Evolutionary conservation across 495 filamentous ascomycete species (phyloP), one percentile per base, ranked within the genome.

Genomic region (Cercophora samala): DNA sequence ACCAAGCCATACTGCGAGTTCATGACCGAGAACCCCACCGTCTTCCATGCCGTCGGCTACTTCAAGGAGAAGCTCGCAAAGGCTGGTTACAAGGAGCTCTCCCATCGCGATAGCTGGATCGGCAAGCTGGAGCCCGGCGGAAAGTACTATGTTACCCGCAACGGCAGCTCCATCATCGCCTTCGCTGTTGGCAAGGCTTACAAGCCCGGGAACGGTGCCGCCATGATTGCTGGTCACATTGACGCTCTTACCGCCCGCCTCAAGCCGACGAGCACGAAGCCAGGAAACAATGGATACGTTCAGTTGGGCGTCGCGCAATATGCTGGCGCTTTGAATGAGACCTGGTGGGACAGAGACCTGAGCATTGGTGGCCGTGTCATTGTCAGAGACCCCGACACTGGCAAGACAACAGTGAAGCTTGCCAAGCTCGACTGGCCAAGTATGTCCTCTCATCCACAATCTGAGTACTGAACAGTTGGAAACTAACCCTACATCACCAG

Each of bases 281-380:
- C 88, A 6, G 89, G 80, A 60, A 91, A 89, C 72, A 88, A 90
- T 23, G 94, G 94, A 37, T 99, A 92, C 76, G 70, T 88, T n/a
- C 92, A 97, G 79, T 83, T 99, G 4, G 94, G 90, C 5, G 90
- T 99, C 32, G 95, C 95, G 4, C 95, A 91, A 0, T 99, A 97
- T 74, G 95, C 93, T 13, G 93, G 95, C 42, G 92, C 80, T 22
- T 77, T 97, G 63, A 93, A 93, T 69, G 80, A 79, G 63, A 97
- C 93, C 2, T 97, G 93, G 93, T 97, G 91, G 92, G 93, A 97
- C 80, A 84, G 94, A 18, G 95, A 99, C 79, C 84, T 99, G 53
- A 89, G 90, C 60, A 89, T 97, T 69, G 95, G 92, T 60, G 95
- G 95, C 11, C 84, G 91, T 53, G 93, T 99, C 8, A 81, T 97